Percentiles rank a stretch among this genome's conserved stretches.
These are phyloP conservation scores for Schoenoplectus tabernaemontani DNA, from an alignment of 202 grass and related monocot genomes.

Conservation along the genomic window DNA sequence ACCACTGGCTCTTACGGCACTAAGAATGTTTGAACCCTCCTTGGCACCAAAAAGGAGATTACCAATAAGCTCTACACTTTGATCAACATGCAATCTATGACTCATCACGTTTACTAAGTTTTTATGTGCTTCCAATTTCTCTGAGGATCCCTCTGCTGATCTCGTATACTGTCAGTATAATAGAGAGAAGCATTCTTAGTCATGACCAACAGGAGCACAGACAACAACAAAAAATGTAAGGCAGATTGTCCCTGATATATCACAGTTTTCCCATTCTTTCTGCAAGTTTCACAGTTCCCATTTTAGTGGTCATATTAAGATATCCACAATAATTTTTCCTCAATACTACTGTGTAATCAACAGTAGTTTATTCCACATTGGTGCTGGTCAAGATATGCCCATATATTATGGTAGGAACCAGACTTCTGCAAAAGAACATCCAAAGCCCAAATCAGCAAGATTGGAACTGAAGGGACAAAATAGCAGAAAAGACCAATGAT, in stretches of 20 bases:
- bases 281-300: no score
- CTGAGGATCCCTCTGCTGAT: slow-evolving; percentile 37
- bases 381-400: no score
- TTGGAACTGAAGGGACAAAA: not conserved
- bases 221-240: not conserved
- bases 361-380: no score
- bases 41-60: slow-evolving; percentile 81
- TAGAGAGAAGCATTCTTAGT: not conserved
- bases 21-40: slow-evolving; percentile 47
- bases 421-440: not conserved
- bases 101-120: slow-evolving; percentile 74
- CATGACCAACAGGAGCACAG: not conserved
- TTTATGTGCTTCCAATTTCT: slow-evolving; percentile 63
- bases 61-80: slow-evolving; percentile 70
- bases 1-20: slow-evolving; percentile 49
- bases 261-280: not conserved
- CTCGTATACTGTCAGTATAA: slow-evolving; percentile 46
- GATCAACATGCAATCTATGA: slow-evolving; percentile 86
- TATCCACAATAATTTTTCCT: not conserved
- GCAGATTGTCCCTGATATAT: not conserved
- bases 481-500: not conserved
- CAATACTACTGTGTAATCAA: no score
- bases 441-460: not conserved
- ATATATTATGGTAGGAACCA: not conserved
- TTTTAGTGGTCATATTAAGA: not conserved